Conservation (phyloP, 441 rosid species). For the Gossypium lobatum region DNA sequence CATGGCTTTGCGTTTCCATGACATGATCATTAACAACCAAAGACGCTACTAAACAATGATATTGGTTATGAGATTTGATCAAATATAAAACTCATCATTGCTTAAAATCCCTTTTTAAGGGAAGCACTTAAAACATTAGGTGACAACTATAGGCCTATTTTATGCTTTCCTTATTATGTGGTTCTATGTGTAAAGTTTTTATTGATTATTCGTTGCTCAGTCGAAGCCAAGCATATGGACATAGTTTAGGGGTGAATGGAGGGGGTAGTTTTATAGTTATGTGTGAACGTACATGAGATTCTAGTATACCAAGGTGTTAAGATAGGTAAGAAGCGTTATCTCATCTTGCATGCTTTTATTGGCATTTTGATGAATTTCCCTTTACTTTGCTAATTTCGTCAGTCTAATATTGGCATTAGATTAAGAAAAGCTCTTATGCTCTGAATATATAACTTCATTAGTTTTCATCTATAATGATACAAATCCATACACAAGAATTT, state of each 20-base stretch:
- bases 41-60: no score
- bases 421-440: not conserved
- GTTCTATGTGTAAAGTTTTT: not conserved
- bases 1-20: not conserved
- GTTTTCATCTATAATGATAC: not conserved
- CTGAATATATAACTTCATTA: not conserved
- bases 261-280: not conserved
- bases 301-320: not conserved
- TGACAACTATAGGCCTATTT: not conserved
- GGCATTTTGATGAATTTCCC: slow-evolving; percentile 2
- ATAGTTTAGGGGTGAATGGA: not conserved
- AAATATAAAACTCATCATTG: not conserved
- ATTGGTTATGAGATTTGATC: not conserved
- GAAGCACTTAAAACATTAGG: not conserved
- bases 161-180: not conserved
- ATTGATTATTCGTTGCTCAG: not conserved
- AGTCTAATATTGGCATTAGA: not conserved
- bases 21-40: not conserved
- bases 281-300: not conserved
- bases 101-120: not conserved
- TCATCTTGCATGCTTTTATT: not conserved
- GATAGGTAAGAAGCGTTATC: not conserved
- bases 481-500: not conserved
- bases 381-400: not conserved
- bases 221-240: not conserved